A percentile compares a stretch with the other conserved stretches of the same genome.
These are phyloP conservation scores for Curvularia sp. DNA, from an alignment of 2,329 filamentous ascomycete species.

Conservation along the genomic window DNA sequence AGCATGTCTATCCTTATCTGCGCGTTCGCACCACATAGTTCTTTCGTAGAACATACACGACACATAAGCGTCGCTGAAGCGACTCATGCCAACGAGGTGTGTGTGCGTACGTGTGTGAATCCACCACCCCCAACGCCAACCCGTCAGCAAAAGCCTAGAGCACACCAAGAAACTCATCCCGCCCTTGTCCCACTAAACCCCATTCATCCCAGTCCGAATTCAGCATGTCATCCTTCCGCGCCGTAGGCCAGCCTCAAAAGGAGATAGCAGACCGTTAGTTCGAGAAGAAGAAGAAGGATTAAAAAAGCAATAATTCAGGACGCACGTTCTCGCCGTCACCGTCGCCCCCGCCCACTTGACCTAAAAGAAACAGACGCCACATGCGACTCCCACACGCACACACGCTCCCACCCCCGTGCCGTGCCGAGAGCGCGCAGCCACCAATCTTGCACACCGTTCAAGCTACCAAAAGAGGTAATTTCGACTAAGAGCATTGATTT, in stretches of 20 bases:
- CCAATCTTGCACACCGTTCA: background rate
- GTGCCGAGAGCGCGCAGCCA: background rate
- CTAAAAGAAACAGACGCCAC: background rate
- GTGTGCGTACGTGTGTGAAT: too few species aligned
- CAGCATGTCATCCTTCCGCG: background rate
- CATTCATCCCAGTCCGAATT: background rate
- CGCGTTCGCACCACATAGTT: too few species aligned
- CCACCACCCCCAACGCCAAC: too few species aligned
- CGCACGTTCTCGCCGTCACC: background rate
- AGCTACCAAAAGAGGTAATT: background rate
- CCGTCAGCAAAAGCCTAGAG: too few species aligned
- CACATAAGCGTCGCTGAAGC: too few species aligned
- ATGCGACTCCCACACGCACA: background rate
- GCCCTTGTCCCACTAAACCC: background rate
- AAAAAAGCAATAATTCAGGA: background rate
- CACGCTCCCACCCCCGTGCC: background rate
- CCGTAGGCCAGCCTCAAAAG: background rate
- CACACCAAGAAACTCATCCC: background rate
- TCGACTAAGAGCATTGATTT: background rate
- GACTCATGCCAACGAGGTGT: too few species aligned
- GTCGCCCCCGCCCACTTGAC: background rate
- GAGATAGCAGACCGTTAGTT: background rate
- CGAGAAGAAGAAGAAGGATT: too few species aligned
- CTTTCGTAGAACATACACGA: too few species aligned
- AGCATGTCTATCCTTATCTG: too few species aligned